A percentile compares a stretch with the other conserved stretches of the same genome.
These are phyloP conservation scores for Cladosporium sp. DNA, from an alignment of 2,329 filamentous ascomycete species.

Conservation along the genomic window DNA sequence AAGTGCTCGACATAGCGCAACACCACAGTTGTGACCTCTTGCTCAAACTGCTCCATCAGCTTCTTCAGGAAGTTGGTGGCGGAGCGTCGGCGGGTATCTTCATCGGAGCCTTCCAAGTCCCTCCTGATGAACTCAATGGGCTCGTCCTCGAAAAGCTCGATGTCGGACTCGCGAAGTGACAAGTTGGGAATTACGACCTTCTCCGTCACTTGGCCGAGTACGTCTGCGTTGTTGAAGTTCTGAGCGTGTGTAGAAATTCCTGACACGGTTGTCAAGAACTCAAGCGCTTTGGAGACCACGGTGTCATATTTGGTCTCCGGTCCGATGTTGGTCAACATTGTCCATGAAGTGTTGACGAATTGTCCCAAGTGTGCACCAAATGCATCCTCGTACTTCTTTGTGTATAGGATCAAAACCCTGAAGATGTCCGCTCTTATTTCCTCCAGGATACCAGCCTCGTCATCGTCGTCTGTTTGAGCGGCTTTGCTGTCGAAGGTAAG, in stretches of 20 bases:
- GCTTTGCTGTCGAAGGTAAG: conserved; percentile 82
- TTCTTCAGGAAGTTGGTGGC: conserved; percentile 92
- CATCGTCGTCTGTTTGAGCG: conserved; percentile 81
- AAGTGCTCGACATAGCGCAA: conserved; percentile 84
- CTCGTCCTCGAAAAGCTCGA: conserved; percentile 96
- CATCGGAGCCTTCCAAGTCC: conserved; percentile 93
- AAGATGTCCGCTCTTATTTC: conserved; percentile 91
- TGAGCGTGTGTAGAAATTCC: conserved; percentile 71
- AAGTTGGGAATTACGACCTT: conserved; percentile 95
- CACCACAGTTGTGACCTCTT: conserved; percentile 79
- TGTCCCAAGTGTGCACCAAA: conserved; percentile 75
- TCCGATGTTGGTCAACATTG: conserved; percentile 78
- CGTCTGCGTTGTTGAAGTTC: conserved; percentile 77
- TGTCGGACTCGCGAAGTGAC: conserved; percentile 82
- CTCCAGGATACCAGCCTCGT: conserved; percentile 78
- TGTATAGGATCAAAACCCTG: conserved; percentile 82
- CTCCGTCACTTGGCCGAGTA: conserved; percentile 82
- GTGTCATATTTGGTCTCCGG: conserved; percentile 89
- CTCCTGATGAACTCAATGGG: conserved; percentile 96
- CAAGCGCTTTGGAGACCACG: conserved; percentile 87
- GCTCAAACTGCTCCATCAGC: conserved; percentile 83
- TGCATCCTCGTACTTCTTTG: conserved; percentile 92
- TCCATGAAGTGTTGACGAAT: conserved; percentile 90
- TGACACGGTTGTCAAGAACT: conserved; percentile 89
- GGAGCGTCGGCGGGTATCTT: conserved; percentile 83